Base-by-base conservation (phyloP, 1,284 basidiomycete genomes). In the Rhodotorula mucilaginosa region DNA sequence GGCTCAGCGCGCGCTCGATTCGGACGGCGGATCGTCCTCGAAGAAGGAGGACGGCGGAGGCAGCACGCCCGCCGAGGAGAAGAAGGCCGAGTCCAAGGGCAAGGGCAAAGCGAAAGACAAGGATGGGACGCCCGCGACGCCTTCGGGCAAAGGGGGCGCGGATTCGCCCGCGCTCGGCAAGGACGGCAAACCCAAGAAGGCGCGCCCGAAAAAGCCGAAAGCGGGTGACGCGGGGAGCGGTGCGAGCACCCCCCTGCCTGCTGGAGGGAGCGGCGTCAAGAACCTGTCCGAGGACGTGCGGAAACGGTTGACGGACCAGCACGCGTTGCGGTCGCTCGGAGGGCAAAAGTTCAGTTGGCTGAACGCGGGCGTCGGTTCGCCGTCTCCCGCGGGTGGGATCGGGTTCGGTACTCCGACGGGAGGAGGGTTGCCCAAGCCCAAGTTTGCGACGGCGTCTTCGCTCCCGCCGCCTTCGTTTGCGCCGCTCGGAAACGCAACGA, bases 221-320 rank as follows among this genome's bases (percentile, higher is more conserved):
- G 62, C 59, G 19, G 47, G 62, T 13, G 69, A 68, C 23, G 66
- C 61, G 21, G 61, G 44, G 15, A 51, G 26, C 23, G 63, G 48
- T 3, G 62, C 47, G 39, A 64, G 64, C 49, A 70, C 69, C 4
- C 69, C 69, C 10, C 34, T 47, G 19, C 47, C 66, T n/a, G 90
- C 90, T 5, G 89, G 26, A 21, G 61, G 61, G n/a, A 34, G 91
- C 16, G 90, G 89, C 0, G 90, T 90, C 63, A 84, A 88, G 69
- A 93, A 92, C 79, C 91, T 93, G 89, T 88, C 88, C 3, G 91
- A 92, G 80, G 91, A 93, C 77, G 89, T 92, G 76, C 84, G 89
- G 75, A 93, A 93, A 84, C 91, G 91, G 80, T 88, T 93, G 87
- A 90, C 89, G 58, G 92, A 93, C 80, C 90, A 90, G 47, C 89